These are phyloP conservation scores for Aristolochia fimbriata DNA, from an alignment of 164 flowering plant genomes.

Conservation along the genomic window DNA sequence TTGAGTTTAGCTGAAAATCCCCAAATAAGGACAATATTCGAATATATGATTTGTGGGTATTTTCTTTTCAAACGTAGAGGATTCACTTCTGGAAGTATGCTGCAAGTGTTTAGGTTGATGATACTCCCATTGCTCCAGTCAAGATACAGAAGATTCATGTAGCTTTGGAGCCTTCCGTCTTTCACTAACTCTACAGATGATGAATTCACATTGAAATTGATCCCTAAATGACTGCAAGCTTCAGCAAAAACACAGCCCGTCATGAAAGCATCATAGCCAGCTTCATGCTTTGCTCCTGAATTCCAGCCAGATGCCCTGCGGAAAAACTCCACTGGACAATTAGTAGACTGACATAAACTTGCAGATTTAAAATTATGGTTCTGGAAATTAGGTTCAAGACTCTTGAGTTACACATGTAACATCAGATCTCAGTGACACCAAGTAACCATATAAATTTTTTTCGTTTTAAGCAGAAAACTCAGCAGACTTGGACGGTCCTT, in stretches of 20 bases:
- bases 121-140: conserved; percentile 63
- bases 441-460: too few relatives aligned
- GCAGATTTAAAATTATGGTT: too few relatives aligned
- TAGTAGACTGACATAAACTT: background rate
- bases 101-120: conserved; percentile 56
- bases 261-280: conserved; percentile 98
- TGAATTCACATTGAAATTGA: conserved; percentile 35
- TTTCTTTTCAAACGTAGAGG: conserved; percentile 10
- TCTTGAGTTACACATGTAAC: too few relatives aligned
- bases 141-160: conserved; percentile 63
- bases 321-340: background rate
- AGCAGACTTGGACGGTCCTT: too few relatives aligned
- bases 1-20: conserved; percentile 54
- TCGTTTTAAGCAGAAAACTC: too few relatives aligned
- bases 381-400: too few relatives aligned
- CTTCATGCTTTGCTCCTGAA: conserved; percentile 91
- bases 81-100: conserved; percentile 15
- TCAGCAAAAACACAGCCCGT: conserved; percentile 93
- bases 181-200: conserved; percentile 20
- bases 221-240: conserved; percentile 55
- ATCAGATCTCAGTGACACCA: too few relatives aligned
- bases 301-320: conserved; percentile 84
- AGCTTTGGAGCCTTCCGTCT: conserved; percentile 43
- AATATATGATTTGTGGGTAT: conserved; percentile 26
- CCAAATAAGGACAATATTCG: conserved; percentile 62